These are phyloP conservation scores for Fusarium xylarioides DNA, from an alignment of 2,329 filamentous ascomycete genomes.

Conservation along the genomic window DNA sequence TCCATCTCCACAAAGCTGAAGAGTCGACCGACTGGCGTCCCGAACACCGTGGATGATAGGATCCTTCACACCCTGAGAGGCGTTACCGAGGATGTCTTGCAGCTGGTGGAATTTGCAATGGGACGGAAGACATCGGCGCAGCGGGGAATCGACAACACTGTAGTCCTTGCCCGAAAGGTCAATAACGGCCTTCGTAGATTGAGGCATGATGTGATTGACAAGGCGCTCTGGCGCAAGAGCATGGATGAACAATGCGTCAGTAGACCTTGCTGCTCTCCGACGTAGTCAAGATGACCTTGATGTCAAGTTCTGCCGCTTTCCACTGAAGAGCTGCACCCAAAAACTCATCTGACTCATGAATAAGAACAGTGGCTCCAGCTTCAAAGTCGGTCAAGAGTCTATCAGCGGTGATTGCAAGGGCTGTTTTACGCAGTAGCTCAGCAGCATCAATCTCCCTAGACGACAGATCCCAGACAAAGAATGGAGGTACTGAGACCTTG, in stretches of 20 bases:
- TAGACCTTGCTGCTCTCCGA: background rate
- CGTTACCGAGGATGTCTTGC: background rate
- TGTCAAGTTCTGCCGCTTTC: background rate
- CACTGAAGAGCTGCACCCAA: background rate
- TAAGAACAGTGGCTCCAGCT: background rate
- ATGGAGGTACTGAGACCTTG: background rate
- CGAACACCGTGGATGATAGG: background rate
- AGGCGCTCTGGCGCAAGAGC: background rate
- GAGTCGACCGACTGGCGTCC: background rate
- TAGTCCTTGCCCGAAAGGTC: background rate
- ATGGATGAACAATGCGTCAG: background rate
- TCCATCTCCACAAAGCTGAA: background rate
- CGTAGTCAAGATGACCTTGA: background rate
- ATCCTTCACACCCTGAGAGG: background rate
- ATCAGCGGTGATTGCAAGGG: background rate
- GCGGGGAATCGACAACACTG: background rate
- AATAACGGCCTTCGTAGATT: background rate
- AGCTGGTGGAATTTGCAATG: background rate
- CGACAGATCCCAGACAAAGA: background rate
- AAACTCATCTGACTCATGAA: background rate
- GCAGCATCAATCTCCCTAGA: background rate
- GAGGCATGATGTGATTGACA: background rate
- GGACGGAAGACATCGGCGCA: background rate
- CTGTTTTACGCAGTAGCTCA: background rate
- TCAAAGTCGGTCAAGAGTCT: background rate